Base-by-base conservation (phyloP, 345 rosid species). In the Brassica cretica region DNA sequence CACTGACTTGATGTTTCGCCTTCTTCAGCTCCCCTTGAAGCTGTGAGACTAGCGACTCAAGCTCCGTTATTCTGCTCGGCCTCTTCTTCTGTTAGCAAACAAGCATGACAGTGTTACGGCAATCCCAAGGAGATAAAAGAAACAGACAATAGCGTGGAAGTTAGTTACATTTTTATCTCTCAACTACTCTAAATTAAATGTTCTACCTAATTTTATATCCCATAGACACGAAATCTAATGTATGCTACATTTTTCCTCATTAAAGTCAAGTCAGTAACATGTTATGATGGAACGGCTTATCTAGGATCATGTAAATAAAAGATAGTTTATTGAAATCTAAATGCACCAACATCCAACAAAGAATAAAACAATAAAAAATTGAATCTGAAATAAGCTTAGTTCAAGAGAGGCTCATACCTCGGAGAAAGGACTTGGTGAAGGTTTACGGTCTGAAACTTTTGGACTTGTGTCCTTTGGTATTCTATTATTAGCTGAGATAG, bases 21-120 rank as follows among this genome's bases (percentile, higher is more conserved):
- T 87, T 91, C 86, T 87, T 91, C 77, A 93, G 88, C 68, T 93
- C 97, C 73, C 89, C 96, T 73, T 88, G 89, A 76, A 95, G 94
- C 70, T 88, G 91, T 4, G 84, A 78, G 77, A 89, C 83, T 81
- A 86, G 87, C 15, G 83, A 78, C 78, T 93, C 98, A 85, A 93
- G 84, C 83, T 93, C 94, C 0, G 96, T 84, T 74, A 90, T 86
- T 82, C 85, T 87, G 85, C 94, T 84, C 0, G 94, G 98, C 18
- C 94, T 89, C 86, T 93, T 96, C 85, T 87, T 95, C 99, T 93
- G 82, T 46, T 64, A 71, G 76, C 85, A 16, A 72, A 76, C 67
- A 70, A 72, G 33, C 25, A 72, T 9, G 46, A 55, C 64, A 5
- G 32, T 16, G n/a, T 69, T 66, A 70, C 55, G 70, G 19, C 72